These are phyloP conservation scores for Aspergillus flavus DNA, from an alignment of 2,329 filamentous ascomycete species.

Conservation along the genomic window DNA sequence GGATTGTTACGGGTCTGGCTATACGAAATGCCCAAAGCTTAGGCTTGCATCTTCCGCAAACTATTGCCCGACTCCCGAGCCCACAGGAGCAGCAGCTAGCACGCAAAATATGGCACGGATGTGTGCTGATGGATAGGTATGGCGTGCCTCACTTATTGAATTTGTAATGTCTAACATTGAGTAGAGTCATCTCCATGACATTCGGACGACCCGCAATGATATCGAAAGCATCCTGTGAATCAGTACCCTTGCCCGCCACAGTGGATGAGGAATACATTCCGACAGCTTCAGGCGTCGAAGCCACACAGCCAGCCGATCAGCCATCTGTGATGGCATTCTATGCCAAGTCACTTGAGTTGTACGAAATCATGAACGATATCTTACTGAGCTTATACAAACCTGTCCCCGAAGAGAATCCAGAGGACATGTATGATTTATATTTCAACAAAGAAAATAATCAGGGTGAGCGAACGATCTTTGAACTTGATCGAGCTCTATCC, in stretches of 20 bases:
- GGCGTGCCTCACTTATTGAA: neutral
- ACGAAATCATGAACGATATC: slow-evolving; percentile 40
- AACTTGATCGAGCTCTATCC: slow-evolving; percentile 35
- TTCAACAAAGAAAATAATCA: slow-evolving; percentile 27
- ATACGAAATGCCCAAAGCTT: slow-evolving; percentile 52
- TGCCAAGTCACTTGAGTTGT: slow-evolving; percentile 35
- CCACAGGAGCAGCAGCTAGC: slow-evolving; percentile 34
- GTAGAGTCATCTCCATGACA: slow-evolving; percentile 41
- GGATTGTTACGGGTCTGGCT: slow-evolving; percentile 53
- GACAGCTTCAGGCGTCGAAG: slow-evolving; percentile 15
- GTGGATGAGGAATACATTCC: slow-evolving; percentile 38
- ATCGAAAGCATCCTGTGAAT: slow-evolving; percentile 28
- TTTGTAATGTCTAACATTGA: neutral
- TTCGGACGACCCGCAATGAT: slow-evolving; percentile 43
- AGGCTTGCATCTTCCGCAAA: slow-evolving; percentile 49
- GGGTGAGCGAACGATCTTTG: slow-evolving; percentile 34
- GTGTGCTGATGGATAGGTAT: slow-evolving; percentile 41
- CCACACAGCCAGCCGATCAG: slow-evolving; percentile 22
- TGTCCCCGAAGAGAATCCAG: slow-evolving; percentile 24
- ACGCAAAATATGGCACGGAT: slow-evolving; percentile 40
- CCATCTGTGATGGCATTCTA: slow-evolving; percentile 38
- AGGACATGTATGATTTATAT: slow-evolving; percentile 32
- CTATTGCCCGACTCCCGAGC: slow-evolving; percentile 28
- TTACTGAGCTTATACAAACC: slow-evolving; percentile 34
- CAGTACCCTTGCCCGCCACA: slow-evolving; percentile 31